Evolutionary conservation across 257 asterid species (phyloP).

Genomic region (Fraxinus pennsylvanica): DNA sequence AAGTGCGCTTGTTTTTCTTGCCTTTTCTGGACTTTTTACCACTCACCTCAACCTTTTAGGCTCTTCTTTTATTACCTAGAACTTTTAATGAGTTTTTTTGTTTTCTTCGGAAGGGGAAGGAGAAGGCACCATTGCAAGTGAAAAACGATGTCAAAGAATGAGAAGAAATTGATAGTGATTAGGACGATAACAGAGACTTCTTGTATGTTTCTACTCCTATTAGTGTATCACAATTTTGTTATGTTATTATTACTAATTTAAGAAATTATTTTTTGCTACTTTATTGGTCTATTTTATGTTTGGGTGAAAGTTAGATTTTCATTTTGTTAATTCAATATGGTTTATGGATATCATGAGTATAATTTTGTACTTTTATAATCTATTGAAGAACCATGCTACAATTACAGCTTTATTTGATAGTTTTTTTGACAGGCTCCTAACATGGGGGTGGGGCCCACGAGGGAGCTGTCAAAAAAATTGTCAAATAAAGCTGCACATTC

Average conservation of each 20-base stretch:
- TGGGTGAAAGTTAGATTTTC: background rate
- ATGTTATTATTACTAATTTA: background rate
- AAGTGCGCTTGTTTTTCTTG: background rate
- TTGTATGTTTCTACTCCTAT: background rate
- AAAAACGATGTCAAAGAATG: background rate
- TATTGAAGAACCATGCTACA: no score
- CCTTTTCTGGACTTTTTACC: background rate
- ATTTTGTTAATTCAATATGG: background rate
- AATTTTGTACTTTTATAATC: background rate
- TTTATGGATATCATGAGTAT: background rate
- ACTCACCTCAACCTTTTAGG: background rate
- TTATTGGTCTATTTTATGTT: background rate
- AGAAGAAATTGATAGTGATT: background rate
- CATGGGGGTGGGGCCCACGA: no score
- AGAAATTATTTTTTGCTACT: background rate
- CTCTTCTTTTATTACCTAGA: background rate
- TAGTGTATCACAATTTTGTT: no score
- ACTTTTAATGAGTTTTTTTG: background rate
- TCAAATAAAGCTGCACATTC: no score
- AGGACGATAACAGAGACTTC: background rate
- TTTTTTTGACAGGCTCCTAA: no score
- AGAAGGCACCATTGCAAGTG: background rate
- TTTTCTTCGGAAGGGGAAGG: background rate
- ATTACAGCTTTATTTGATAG: no score
- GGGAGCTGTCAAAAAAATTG: no score